Evolutionary conservation across 2,329 filamentous ascomycete species (phyloP), one percentile per base, ranked within the genome.

Genomic region (Tolypocladium pustulatum): DNA sequence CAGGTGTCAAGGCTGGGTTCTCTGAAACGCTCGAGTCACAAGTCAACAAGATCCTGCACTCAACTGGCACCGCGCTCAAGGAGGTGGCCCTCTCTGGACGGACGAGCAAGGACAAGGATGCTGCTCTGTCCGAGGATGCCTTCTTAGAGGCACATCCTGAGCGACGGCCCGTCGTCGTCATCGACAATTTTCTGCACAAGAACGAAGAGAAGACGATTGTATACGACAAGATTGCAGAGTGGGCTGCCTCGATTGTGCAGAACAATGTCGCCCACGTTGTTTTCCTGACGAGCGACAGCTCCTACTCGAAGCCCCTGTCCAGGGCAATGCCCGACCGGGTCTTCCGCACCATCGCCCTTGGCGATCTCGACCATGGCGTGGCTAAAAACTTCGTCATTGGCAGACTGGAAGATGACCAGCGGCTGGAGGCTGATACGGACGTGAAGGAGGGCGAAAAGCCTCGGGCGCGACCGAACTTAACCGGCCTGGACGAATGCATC

Each of bases 241-340:
- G 93, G 90, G 91, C 92, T 1, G 91, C 94, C 4, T 80, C 85
- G 1, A 76, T 97, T 34, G 92, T 94, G 0, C 90, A 90, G 53
- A 87, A 88, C 57, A 96, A 97, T 63, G 81, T 96, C 51, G 93
- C 93, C 0, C 94, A 97, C 71, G 91, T 97, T 59, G 87, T 99
- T 59, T 96, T 97, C 78, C 78, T 99, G 41, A 97, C 93, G 0
- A 91, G 88, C 59, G 93, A 97, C 63, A 83, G 91, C 1, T 90
- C 91, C 0, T 96, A 91, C 73, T 88, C 89, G 55, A 97, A 97
- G 71, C 87, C 90, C 0, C 78, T 97, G 2, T 86, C 89, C 60
- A 94, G 91, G 69, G 89, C 91, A 0, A 80, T 99, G 25, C 94
- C 94, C 0, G 93, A 97, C 67, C 85, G 94, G 32, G 88, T 97